phyloP scores from a whole-genome alignment of 2,329 filamentous ascomycete species.

The Microsporum ferrugineum region DNA sequence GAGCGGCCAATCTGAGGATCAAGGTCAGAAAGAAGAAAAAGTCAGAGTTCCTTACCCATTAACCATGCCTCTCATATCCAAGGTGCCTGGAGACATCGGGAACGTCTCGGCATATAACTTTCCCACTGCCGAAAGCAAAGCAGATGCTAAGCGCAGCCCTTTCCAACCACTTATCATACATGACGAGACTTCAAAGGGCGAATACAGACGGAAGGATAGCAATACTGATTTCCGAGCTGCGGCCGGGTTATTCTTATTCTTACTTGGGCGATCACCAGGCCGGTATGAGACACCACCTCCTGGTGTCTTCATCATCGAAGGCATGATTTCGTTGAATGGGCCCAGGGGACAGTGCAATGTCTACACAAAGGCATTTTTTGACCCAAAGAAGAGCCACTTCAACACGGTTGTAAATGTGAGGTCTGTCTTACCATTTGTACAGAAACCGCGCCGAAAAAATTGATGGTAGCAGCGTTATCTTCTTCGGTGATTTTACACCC shows the following conservation, averaged over 20 bases:
- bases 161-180: not conserved
- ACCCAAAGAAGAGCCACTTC: not conserved
- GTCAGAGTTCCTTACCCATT: not conserved
- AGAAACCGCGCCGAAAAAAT: not conserved
- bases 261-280: not conserved
- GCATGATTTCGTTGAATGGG: constrained; percentile 6
- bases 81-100: not conserved
- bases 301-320: constrained; percentile 3
- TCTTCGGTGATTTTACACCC: not conserved
- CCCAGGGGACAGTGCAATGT: constrained; percentile 7
- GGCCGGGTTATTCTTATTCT: not conserved
- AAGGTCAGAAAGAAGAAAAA: not conserved
- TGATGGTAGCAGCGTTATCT: not conserved
- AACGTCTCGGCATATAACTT: not conserved
- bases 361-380: constrained; percentile 1
- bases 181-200: not conserved
- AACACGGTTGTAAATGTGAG: not conserved
- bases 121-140: not conserved
- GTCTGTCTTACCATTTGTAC: not conserved
- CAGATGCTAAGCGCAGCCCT: not conserved
- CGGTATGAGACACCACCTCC: not conserved
- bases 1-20: not conserved
- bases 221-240: not conserved
- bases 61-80: not conserved
- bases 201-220: not conserved